Conservation (phyloP, 2,329 filamentous ascomycete genomes). For the Cordyceps fumosorosea region DNA sequence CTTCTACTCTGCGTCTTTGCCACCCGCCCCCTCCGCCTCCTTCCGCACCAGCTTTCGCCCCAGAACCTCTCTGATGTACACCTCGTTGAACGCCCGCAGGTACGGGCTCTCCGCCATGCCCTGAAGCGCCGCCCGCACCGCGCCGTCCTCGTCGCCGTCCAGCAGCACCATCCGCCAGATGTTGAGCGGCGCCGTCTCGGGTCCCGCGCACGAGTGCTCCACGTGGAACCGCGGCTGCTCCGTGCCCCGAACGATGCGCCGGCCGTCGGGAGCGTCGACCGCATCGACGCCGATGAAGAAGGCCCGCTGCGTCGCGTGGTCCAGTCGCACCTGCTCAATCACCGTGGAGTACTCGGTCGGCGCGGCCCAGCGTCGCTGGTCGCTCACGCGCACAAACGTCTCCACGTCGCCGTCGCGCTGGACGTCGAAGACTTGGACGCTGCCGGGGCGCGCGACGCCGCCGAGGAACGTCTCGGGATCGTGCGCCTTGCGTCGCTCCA, state of each 20-base stretch:
- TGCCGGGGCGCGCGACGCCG: constrained; percentile 14
- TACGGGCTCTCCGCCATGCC: constrained; percentile 5
- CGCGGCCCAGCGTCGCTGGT: constrained; percentile 53
- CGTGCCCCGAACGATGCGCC: constrained; percentile 14
- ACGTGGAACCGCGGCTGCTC: constrained; percentile 17
- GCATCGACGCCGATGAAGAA: constrained; percentile 15
- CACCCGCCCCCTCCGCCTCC: neutral
- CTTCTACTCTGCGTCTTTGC: neutral
- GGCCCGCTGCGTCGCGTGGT: constrained; percentile 11
- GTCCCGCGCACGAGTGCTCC: constrained; percentile 8
- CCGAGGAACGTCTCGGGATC: constrained; percentile 15
- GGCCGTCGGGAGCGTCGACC: constrained; percentile 13
- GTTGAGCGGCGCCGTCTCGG: constrained; percentile 13
- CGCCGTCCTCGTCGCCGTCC: constrained; percentile 11
- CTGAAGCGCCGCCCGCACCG: neutral
- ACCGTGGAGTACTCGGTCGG: constrained; percentile 11
- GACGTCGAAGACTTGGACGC: constrained; percentile 13
- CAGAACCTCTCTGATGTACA: constrained; percentile 14
- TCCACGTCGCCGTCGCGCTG: constrained; percentile 13
- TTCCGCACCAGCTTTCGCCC: constrained; percentile 11
- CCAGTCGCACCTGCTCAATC: constrained; percentile 16
- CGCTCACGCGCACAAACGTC: constrained; percentile 42
- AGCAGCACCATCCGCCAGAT: constrained; percentile 13
- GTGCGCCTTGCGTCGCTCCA: constrained; percentile 16
- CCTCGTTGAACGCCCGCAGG: constrained; percentile 13